phyloP scores from a whole-genome alignment of 305 asterid genomes.

The Solanum hybrid region DNA sequence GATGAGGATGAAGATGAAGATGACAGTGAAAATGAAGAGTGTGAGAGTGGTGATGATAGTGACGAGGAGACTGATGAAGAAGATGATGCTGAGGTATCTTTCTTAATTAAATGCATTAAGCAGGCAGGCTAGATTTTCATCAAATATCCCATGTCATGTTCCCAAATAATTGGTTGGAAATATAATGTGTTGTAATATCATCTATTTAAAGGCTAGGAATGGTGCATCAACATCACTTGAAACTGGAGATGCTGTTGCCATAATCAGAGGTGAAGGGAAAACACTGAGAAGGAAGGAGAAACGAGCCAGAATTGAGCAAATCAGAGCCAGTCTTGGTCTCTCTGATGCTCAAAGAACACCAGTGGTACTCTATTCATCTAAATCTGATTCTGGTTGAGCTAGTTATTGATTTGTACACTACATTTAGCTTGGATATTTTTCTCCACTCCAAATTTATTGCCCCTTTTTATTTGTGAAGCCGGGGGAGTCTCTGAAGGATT shows the following conservation, averaged over 20 bases:
- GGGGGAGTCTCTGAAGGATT: slow-evolving; percentile 84
- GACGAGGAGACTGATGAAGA: slow-evolving; percentile 61
- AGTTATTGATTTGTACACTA: background rate
- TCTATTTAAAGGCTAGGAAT: slow-evolving; percentile 32
- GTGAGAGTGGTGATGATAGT: slow-evolving; percentile 50
- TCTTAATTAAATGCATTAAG: slow-evolving; percentile 7
- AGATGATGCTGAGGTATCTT: slow-evolving; percentile 51
- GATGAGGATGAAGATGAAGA: slow-evolving; percentile 61
- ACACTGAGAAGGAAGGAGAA: slow-evolving; percentile 84
- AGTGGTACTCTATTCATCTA: slow-evolving; percentile 31
- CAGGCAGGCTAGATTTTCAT: background rate
- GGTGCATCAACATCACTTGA: slow-evolving; percentile 33
- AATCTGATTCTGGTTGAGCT: background rate
- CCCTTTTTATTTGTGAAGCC: slow-evolving; percentile 35
- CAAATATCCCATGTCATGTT: background rate
- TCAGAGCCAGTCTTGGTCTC: slow-evolving; percentile 92
- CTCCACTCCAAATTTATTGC: slow-evolving; percentile 5
- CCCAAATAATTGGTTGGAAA: background rate
- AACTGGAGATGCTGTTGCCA: slow-evolving; percentile 85
- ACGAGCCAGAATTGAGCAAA: slow-evolving; percentile 78
- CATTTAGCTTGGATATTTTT: background rate
- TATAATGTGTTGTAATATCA: background rate
- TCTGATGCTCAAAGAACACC: slow-evolving; percentile 98
- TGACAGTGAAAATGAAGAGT: slow-evolving; percentile 43
- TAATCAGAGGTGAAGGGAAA: slow-evolving; percentile 78